Base-by-base conservation (phyloP, 2,329 filamentous ascomycete genomes). In the Beauveria varroae region DNA sequence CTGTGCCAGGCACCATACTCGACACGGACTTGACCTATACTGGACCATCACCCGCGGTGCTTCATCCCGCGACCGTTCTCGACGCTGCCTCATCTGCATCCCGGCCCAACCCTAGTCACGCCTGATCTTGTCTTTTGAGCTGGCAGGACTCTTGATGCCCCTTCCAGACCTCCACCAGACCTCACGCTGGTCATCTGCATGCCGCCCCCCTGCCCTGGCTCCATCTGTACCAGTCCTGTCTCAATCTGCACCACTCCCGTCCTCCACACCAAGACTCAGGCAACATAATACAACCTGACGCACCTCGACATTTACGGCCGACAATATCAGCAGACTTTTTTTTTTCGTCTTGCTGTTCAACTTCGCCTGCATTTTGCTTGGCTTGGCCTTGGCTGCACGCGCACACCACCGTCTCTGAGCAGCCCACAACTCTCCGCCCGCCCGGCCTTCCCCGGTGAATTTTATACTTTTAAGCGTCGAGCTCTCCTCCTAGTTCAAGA, bases 181-280 rank as follows among this genome's bases (percentile, higher is more conserved):
- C 34, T 37, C 12, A 37, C 30, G 24, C 47, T 59, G 57, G 50
- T 60, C 57, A 60, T 60, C 50, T 54, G 57, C 49, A 50, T 16
- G 44, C 41, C 26, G 40, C 24, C 57, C 40, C 46, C 57, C 57
- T 53, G 37, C 30, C 24, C 22, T 22, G 49, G 37, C 57, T 53
- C 56, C 56, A 30, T 51, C 56, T 50, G 28, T 44, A 57, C 44
- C 44, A 40, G 30, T 37, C 34, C 53, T 20, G 53, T 24, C 44
- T 14, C 34, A 37, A 16, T 37, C 30, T 34, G 30, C 30, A 34
- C 30, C 30, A 34, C 12, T 34, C 34, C 34, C 5, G 16, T 22
- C 40, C 49, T 47, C 50, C 57, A 60, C 57, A 46, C 37, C 37
- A 52, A 44, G 47, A 59, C 56, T 37, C 22, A 34, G 47, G 18